phyloP scores from a whole-genome alignment of 2,329 filamentous ascomycete genomes.

The Ascochyta lentis region DNA sequence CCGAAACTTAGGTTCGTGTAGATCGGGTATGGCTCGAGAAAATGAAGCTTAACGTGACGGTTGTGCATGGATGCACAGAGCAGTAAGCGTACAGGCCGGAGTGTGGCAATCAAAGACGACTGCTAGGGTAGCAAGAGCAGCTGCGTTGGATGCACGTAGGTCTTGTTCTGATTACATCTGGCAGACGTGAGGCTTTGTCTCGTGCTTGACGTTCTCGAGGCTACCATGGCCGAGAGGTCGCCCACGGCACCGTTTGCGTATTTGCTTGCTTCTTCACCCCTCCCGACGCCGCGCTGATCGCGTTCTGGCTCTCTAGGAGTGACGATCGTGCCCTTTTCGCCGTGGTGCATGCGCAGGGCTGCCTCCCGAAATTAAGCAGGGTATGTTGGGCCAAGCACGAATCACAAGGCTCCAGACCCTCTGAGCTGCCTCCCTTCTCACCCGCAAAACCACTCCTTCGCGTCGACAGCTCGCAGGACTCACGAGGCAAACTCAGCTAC shows the following conservation, averaged over 20 bases:
- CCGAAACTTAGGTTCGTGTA: slow-evolving; percentile 10
- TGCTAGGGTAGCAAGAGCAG: not conserved
- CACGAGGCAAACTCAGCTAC: slow-evolving; percentile 25
- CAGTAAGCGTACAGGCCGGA: slow-evolving; percentile 7
- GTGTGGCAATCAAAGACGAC: slow-evolving; percentile 8
- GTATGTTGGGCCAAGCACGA: slow-evolving; percentile 32
- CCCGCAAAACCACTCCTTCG: slow-evolving; percentile 26
- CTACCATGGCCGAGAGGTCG: not conserved
- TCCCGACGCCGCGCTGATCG: not conserved
- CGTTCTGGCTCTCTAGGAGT: slow-evolving; percentile 5
- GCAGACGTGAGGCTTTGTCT: not conserved
- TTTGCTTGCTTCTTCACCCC: not conserved
- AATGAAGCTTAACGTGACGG: slow-evolving; percentile 6
- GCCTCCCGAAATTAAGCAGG: slow-evolving; percentile 17
- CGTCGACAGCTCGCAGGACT: slow-evolving; percentile 30
- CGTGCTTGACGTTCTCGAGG: not conserved
- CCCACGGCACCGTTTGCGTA: not conserved
- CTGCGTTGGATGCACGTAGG: not conserved
- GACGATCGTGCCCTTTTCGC: slow-evolving; percentile 11
- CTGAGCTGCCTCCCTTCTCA: slow-evolving; percentile 24
- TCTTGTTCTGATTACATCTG: not conserved
- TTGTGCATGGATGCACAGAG: slow-evolving; percentile 15
- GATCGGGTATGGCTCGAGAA: slow-evolving; percentile 10
- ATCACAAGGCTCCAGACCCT: slow-evolving; percentile 29
- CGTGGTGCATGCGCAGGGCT: slow-evolving; percentile 17